A percentile compares a stretch with the other conserved stretches of the same genome.
Conservation (phyloP, 345 rosid species). For the Populus pruinosa region DNA sequence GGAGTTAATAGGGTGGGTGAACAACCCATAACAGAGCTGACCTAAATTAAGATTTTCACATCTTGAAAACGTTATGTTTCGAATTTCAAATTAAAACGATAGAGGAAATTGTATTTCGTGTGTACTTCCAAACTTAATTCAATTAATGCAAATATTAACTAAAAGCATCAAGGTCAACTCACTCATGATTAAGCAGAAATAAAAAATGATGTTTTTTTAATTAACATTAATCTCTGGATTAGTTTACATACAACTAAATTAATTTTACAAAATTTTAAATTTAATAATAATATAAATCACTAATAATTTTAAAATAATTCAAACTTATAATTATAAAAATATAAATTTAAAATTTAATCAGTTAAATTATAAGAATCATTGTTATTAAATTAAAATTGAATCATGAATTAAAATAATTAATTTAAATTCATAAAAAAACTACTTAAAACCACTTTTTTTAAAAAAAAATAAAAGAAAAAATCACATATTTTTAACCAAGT, state of each 20-base stretch:
- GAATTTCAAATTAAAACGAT: too few relatives aligned
- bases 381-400: too few relatives aligned
- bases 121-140: neutral
- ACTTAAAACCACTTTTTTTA: accelerated
- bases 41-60: neutral
- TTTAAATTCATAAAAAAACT: too few relatives aligned
- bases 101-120: neutral
- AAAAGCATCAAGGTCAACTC: neutral
- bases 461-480: too few relatives aligned
- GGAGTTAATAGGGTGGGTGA: neutral
- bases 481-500: accelerated
- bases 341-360: too few relatives aligned
- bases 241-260: too few relatives aligned
- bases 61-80: neutral
- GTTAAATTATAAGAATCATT: too few relatives aligned
- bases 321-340: accelerated
- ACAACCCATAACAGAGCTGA: neutral
- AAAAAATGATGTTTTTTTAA: too few relatives aligned
- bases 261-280: too few relatives aligned
- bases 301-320: accelerated
- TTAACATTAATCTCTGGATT: too few relatives aligned
- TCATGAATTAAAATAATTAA: too few relatives aligned
- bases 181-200: neutral
- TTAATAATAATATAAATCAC: too few relatives aligned
- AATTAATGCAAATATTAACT: neutral